A percentile compares a stretch with the other conserved stretches of the same genome.
These are phyloP conservation scores for Arthrobotrys iridis DNA, from an alignment of 2,329 filamentous ascomycete genomes.

Conservation along the genomic window DNA sequence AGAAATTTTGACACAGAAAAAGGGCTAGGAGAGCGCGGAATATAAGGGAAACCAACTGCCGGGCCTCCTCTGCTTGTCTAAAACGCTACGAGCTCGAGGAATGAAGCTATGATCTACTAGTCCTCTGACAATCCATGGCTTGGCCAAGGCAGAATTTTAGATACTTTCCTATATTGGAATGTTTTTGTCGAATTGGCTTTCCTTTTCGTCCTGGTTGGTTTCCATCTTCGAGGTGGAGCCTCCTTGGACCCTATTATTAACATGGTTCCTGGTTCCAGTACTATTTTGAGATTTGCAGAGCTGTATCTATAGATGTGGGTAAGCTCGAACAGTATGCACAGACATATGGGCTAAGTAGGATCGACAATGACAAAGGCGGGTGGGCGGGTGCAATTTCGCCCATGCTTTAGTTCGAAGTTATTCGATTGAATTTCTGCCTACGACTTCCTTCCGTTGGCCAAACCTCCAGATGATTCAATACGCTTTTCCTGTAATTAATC, in stretches of 20 bases:
- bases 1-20: background rate
- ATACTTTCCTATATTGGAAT: background rate
- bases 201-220: too few species aligned
- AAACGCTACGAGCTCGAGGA: slow-evolving; percentile 27
- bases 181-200: background rate
- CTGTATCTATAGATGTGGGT: background rate
- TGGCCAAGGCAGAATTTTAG: slow-evolving; percentile 13
- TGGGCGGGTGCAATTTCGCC: background rate
- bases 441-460: too few species aligned
- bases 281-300: slow-evolving; percentile 20
- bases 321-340: background rate
- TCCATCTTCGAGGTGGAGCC: background rate
- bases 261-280: slow-evolving; percentile 5
- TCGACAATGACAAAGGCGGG: background rate
- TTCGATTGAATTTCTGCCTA: too few species aligned
- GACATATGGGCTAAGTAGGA: background rate
- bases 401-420: too few species aligned
- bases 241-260: background rate
- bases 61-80: slow-evolving; percentile 5
- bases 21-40: background rate
- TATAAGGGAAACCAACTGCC: slow-evolving; percentile 18
- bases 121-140: slow-evolving; percentile 6
- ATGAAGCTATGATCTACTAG: slow-evolving; percentile 22
- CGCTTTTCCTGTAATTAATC: too few species aligned
- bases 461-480: too few species aligned